Conservation (phyloP, 202 grass and related monocot genomes). For the Setaria italica region DNA sequence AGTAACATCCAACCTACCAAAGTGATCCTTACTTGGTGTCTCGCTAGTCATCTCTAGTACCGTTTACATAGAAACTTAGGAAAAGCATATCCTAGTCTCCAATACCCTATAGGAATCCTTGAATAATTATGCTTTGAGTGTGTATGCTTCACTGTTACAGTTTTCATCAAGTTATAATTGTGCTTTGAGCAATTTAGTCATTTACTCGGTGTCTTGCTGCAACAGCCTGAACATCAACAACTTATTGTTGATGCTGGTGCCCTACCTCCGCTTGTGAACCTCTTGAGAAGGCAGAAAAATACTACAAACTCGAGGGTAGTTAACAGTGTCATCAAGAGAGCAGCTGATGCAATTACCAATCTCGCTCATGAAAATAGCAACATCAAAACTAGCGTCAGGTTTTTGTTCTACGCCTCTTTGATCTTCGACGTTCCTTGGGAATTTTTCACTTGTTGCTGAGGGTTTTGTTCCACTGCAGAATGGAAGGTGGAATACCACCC, state of each 20-base stretch:
- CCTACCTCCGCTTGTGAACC: slow-evolving; percentile 80
- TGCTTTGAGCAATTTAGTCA: slow-evolving; percentile 34
- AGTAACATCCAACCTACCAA: slow-evolving; percentile 9
- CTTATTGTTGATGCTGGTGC: slow-evolving; percentile 99
- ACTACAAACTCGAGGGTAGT: slow-evolving; percentile 70
- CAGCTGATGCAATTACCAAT: slow-evolving; percentile 99
- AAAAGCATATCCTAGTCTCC: slow-evolving; percentile 10
- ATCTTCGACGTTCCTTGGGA: neutral
- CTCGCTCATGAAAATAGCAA: slow-evolving; percentile 99
- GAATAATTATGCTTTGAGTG: slow-evolving; percentile 28
- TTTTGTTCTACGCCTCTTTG: slow-evolving; percentile 31
- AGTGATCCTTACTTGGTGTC: neutral
- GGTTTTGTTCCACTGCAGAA: slow-evolving; percentile 60
- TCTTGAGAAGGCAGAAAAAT: slow-evolving; percentile 84
- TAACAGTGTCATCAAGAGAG: slow-evolving; percentile 96
- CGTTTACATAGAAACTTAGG: neutral
- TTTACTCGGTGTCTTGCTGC: slow-evolving; percentile 30
- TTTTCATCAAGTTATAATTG: slow-evolving; percentile 21
- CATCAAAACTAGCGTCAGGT: slow-evolving; percentile 99
- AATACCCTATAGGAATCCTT: slow-evolving; percentile 1
- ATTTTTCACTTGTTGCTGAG: slow-evolving; percentile 43
- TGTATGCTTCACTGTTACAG: slow-evolving; percentile 2
- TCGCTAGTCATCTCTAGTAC: slow-evolving; percentile 2
- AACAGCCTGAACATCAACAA: slow-evolving; percentile 99
- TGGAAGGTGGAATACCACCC: slow-evolving; percentile 98